Percentiles rank a stretch among this genome's conserved stretches.
These are phyloP conservation scores for Acacia crassicarpa DNA, from an alignment of 306 rosid species.

Conservation along the genomic window DNA sequence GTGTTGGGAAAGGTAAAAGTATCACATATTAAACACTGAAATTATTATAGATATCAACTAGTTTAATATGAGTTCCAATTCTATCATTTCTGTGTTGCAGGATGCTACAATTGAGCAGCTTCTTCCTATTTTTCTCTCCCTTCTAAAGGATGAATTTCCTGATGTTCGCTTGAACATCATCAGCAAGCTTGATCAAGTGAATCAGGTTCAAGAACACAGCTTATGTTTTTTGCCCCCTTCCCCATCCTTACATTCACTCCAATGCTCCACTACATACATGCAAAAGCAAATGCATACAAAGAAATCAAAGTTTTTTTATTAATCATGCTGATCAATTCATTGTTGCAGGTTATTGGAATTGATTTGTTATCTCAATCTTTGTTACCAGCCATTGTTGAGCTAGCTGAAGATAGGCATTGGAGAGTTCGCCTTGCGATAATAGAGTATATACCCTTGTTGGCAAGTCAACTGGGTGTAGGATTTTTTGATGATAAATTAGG, in stretches of 20 bases:
- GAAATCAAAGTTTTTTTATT: slow-evolving; percentile 2
- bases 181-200: slow-evolving; percentile 99
- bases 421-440: slow-evolving; percentile 97
- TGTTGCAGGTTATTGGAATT: slow-evolving; percentile 88
- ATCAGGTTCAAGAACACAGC: slow-evolving; percentile 58
- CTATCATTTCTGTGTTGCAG: slow-evolving; percentile 49
- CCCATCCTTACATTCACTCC: not conserved
- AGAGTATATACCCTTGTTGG: slow-evolving; percentile 92
- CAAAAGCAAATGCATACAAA: not conserved
- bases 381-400: slow-evolving; percentile 98
- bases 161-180: slow-evolving; percentile 96
- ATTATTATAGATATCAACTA: slow-evolving; percentile 3
- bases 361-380: slow-evolving; percentile 93
- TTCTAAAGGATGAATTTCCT: slow-evolving; percentile 96
- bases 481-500: slow-evolving; percentile 98
- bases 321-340: slow-evolving; percentile 24
- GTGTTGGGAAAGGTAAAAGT: slow-evolving; percentile 85
- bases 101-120: slow-evolving; percentile 97
- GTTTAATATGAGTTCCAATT: slow-evolving; percentile 29
- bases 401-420: slow-evolving; percentile 99
- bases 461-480: slow-evolving; percentile 95
- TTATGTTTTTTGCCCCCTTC: slow-evolving; percentile 2
- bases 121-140: slow-evolving; percentile 96
- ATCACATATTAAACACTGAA: slow-evolving; percentile 10
- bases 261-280: slow-evolving; percentile 8